These are phyloP conservation scores for Leccinum subfulvum DNA, from an alignment of 1,284 basidiomycete species.

Conservation along the genomic window DNA sequence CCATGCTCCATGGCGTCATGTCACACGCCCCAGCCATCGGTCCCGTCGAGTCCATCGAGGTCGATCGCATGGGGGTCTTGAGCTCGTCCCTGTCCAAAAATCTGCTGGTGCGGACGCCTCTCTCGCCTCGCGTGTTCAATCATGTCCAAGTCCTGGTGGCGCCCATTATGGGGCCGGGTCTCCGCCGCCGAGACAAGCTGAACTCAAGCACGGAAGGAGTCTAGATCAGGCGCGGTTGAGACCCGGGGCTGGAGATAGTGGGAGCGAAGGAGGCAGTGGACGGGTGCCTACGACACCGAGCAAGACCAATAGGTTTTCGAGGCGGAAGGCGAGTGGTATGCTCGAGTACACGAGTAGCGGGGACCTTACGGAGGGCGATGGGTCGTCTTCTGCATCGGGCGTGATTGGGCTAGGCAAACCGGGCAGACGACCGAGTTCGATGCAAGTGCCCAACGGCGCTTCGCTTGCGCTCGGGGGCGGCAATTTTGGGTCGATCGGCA, in stretches of 20 bases:
- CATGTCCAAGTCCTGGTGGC: constrained; percentile 30
- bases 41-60: too few species aligned
- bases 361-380: constrained; percentile 27
- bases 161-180: constrained; percentile 38
- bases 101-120: too few species aligned
- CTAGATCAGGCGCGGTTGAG: constrained; percentile 29
- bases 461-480: too few species aligned
- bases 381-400: constrained; percentile 26
- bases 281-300: constrained; percentile 28
- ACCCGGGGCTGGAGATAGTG: constrained; percentile 14
- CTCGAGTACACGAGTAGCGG: constrained; percentile 29
- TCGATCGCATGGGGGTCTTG: too few species aligned
- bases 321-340: constrained; percentile 27
- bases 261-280: constrained; percentile 4
- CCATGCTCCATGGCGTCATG: too few species aligned
- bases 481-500: too few species aligned
- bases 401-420: constrained; percentile 25
- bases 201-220: constrained; percentile 35
- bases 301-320: constrained; percentile 23
- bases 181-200: constrained; percentile 33
- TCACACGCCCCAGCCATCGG: too few species aligned
- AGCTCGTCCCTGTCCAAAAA: too few species aligned
- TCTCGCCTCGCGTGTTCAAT: too few species aligned
- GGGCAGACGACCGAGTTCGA: constrained; percentile 40
- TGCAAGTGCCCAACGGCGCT: constrained; percentile 35